phyloP scores from a whole-genome alignment of 768 basidiomycete species.

The Tubosaeta sp. region DNA sequence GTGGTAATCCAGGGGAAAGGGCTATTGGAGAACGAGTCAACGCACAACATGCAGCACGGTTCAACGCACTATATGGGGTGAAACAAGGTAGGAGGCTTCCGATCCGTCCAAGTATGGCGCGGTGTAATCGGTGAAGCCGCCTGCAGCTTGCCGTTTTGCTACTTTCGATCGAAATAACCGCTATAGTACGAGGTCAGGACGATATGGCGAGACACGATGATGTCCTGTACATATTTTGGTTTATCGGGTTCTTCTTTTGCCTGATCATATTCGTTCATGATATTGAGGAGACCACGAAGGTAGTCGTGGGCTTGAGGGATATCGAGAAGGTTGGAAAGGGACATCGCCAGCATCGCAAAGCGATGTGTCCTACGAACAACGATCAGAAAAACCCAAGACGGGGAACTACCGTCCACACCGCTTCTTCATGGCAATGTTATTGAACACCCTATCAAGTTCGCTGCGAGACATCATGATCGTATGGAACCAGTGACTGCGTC shows the following conservation, averaged over 20 bases:
- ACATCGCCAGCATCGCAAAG: constrained; percentile 84
- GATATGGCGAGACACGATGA: not conserved
- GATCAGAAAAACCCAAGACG: not conserved
- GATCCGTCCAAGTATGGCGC: constrained; percentile 54
- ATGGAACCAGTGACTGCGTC: constrained; percentile 84
- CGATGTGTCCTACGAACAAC: constrained; percentile 61
- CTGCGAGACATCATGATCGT: constrained; percentile 73
- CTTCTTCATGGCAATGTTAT: constrained; percentile 71
- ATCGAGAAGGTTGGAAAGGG: constrained; percentile 76
- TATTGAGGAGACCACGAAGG: constrained; percentile 66
- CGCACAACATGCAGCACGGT: not conserved
- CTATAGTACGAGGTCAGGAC: constrained; percentile 27
- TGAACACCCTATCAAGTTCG: constrained; percentile 75
- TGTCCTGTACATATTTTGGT: constrained; percentile 59
- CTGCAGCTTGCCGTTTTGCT: constrained; percentile 47
- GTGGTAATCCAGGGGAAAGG: constrained; percentile 87
- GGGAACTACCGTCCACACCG: constrained; percentile 42
- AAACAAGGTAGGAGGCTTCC: constrained; percentile 67
- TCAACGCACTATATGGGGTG: constrained; percentile 68
- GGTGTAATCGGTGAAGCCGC: constrained; percentile 57
- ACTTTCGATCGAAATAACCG: constrained; percentile 59
- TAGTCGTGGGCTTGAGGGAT: constrained; percentile 78
- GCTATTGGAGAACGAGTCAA: constrained; percentile 40
- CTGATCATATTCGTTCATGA: constrained; percentile 74
- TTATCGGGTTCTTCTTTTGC: constrained; percentile 50